Evolutionary conservation across 805 yeast genomes (phyloP).

Genomic region (Myxozyma sirexii): DNA sequence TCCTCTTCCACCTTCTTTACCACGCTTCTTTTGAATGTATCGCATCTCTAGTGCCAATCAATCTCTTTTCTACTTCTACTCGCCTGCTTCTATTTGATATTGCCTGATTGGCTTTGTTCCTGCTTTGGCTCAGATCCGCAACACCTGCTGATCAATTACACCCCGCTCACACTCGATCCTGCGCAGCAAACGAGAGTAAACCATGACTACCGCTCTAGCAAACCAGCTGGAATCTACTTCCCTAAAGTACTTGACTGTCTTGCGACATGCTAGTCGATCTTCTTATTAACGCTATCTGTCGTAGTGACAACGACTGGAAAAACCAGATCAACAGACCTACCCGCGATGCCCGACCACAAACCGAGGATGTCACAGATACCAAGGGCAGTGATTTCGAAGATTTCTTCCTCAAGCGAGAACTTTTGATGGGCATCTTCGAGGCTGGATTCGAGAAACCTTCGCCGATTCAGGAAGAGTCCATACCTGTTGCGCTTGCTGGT

Average conservation of each 20-base stretch:
- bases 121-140: background rate
- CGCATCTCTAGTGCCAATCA: background rate
- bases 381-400: slow-evolving; percentile 92
- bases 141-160: background rate
- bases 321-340: slow-evolving; percentile 69
- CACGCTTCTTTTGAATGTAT: background rate
- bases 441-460: slow-evolving; percentile 98
- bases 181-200: background rate
- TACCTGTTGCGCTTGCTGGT: slow-evolving; percentile 93
- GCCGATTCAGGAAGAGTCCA: slow-evolving; percentile 96
- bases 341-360: slow-evolving; percentile 92
- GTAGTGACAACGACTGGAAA: slow-evolving; percentile 64
- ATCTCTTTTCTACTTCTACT: background rate
- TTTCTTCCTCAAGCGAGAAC: slow-evolving; percentile 85
- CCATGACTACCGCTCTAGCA: slow-evolving; percentile 30
- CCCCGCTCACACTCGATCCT: background rate
- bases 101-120: background rate
- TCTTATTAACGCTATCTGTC: background rate
- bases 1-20: background rate
- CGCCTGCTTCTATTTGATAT: background rate
- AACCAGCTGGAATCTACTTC: slow-evolving; percentile 25
- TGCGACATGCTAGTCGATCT: background rate
- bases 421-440: slow-evolving; percentile 97
- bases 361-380: slow-evolving; percentile 84
- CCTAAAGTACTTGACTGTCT: slow-evolving; percentile 11